These are phyloP conservation scores for Clitoria ternatea DNA, from an alignment of 306 rosid genomes.

Conservation along the genomic window DNA sequence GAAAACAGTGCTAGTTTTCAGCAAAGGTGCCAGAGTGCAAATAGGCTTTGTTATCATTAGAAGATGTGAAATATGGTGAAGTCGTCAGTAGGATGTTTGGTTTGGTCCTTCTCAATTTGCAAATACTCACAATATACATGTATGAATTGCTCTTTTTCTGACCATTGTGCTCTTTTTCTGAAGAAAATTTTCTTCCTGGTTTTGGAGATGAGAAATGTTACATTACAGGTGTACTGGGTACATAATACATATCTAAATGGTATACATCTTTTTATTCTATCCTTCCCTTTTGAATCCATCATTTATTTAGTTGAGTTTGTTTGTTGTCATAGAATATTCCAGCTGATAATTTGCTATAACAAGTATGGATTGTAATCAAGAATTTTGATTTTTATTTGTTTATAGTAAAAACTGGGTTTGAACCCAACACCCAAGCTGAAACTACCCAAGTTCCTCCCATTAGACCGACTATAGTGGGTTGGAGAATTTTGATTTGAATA, in stretches of 20 bases:
- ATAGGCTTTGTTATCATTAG: background rate
- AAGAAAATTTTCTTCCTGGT: slow-evolving; percentile 10
- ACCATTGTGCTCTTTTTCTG: background rate
- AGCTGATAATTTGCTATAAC: slow-evolving; percentile 13
- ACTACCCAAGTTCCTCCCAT: no score
- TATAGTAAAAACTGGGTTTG: no score
- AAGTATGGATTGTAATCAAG: background rate
- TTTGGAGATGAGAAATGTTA: slow-evolving; percentile 25
- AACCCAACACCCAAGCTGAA: no score
- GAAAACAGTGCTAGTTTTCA: slow-evolving; percentile 16
- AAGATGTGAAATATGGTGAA: background rate
- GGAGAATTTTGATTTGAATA: slow-evolving; percentile 3
- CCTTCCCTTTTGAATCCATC: background rate
- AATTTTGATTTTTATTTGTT: slow-evolving; percentile 4
- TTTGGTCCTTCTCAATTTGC: slow-evolving; percentile 16
- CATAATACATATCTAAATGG: slow-evolving; percentile 14
- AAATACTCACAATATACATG: slow-evolving; percentile 20
- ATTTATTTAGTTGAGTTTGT: background rate
- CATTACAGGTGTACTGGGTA: background rate
- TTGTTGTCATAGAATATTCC: background rate
- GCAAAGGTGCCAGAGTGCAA: slow-evolving; percentile 5
- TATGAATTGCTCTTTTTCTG: background rate
- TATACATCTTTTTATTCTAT: background rate
- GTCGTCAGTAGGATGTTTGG: background rate
- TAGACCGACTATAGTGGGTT: no score